Evolutionary conservation across 805 yeast species (phyloP), one percentile per base, ranked within the genome.

Genomic region (Myxozyma melibiosi): DNA sequence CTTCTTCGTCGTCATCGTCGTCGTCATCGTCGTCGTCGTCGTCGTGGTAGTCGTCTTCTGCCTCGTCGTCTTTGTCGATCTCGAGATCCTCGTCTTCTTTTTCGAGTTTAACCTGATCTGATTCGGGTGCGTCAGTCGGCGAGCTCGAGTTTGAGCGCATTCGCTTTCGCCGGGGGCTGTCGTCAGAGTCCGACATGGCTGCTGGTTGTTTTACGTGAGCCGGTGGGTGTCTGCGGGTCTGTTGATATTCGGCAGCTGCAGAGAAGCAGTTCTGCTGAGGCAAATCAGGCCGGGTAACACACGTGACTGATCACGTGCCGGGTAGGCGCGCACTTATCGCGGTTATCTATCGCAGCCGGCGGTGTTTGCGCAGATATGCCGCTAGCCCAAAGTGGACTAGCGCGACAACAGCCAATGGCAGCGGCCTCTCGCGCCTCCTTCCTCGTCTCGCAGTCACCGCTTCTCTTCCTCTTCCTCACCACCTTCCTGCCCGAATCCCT

Each of bases 11-110:
- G 20, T 53, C 57, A 8, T 54, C 63, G 11, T 25, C 46, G 37
- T 61, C 58, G 7, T 33, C 51, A 6, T 55, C 58, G 16, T 43
- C 54, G 14, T 38, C 42, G 16, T 41, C 53, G 20, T 34, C 50
- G 14, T 48, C 55, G 11, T 45, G 42, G 1, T 47, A 33, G 24
- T 42, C 59, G 43, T 43, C 53, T 14, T 61, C 53, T 8, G 49
- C 50, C 9, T 44, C 50, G 16, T 54, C 61, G n/a, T 62, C 65
- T 1, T 42, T 44, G 30, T 52, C 51, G 25, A 44, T 52, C 14
- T 42, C 55, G 22, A 18, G 41, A 14, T 41, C 58, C 30, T 48
- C 51, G n/a, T 45, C 46, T 1, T 33, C 55, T 7, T 37, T 25
- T 8, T 37, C 43, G 31, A 2, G 37, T 43, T 43, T 22, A 34